These are phyloP conservation scores for Exophiala phaeomuriformis DNA, from an alignment of 2,329 filamentous ascomycete species.

Conservation along the genomic window DNA sequence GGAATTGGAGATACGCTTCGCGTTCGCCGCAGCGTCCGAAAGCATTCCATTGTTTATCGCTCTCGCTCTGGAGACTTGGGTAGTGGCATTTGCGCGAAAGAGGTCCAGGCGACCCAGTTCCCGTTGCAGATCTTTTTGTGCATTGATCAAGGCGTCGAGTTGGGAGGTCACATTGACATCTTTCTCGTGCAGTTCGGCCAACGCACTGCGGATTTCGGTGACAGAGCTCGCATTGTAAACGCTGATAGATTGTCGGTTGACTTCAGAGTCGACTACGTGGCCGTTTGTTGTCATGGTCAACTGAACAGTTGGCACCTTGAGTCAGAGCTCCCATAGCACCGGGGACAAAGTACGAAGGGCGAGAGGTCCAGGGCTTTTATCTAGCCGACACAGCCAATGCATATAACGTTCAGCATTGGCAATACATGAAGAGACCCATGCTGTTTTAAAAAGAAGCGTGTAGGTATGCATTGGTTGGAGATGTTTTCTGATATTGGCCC, in stretches of 20 bases:
- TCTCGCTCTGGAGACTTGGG: slow-evolving; percentile 76
- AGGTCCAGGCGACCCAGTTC: slow-evolving; percentile 83
- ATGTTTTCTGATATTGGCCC: too few relatives aligned
- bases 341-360: too few relatives aligned
- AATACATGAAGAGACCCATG: neutral
- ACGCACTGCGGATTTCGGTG: slow-evolving; percentile 69
- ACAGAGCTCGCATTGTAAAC: slow-evolving; percentile 67
- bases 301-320: neutral
- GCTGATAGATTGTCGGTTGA: slow-evolving; percentile 26
- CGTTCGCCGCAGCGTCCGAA: slow-evolving; percentile 74
- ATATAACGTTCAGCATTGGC: too few relatives aligned
- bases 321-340: too few relatives aligned
- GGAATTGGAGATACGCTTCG: slow-evolving; percentile 73
- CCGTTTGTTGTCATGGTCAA: slow-evolving; percentile 16
- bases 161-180: slow-evolving; percentile 67
- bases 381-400: too few relatives aligned
- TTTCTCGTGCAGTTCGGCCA: slow-evolving; percentile 66
- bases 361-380: too few relatives aligned
- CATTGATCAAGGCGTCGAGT: slow-evolving; percentile 68
- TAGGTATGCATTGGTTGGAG: too few relatives aligned
- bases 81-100: slow-evolving; percentile 76
- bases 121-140: slow-evolving; percentile 77
- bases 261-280: slow-evolving; percentile 8
- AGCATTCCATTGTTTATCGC: slow-evolving; percentile 87
- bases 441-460: neutral